phyloP scores from a whole-genome alignment of 352 stramenopile species.

The Phytophthora cactorum region DNA sequence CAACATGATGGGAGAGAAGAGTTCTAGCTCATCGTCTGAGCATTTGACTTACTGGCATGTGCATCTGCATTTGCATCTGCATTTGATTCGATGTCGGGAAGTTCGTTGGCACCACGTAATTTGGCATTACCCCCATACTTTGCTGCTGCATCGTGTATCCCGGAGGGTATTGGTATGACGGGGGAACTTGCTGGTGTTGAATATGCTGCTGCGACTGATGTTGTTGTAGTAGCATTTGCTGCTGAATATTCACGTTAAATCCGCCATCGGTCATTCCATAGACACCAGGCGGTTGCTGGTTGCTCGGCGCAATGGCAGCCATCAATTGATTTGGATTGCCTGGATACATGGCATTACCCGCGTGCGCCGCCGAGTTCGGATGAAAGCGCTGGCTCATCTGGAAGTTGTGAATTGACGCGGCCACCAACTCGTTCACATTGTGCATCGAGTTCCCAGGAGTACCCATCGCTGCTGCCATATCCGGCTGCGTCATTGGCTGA shows the following conservation, averaged over 20 bases:
- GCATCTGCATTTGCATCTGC: conserved; percentile 52
- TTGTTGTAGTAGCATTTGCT: conserved; percentile 29
- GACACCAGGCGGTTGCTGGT: conserved; percentile 37
- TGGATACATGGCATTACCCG: conserved; percentile 35
- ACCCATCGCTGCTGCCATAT: conserved; percentile 28
- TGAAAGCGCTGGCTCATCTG: conserved; percentile 71
- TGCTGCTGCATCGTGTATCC: conserved; percentile 54
- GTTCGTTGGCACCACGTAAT: conserved; percentile 58
- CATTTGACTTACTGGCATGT: conserved; percentile 37
- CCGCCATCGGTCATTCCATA: conserved; percentile 54
- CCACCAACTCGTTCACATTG: conserved; percentile 72
- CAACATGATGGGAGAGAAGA: not conserved
- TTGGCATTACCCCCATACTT: conserved; percentile 49
- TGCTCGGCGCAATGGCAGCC: conserved; percentile 14
- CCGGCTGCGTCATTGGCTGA: conserved; percentile 28
- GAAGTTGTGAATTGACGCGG: conserved; percentile 79
- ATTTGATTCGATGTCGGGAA: conserved; percentile 44
- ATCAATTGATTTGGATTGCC: conserved; percentile 38
- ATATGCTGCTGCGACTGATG: conserved; percentile 26
- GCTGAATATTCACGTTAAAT: conserved; percentile 52
- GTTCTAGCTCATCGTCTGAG: not conserved
- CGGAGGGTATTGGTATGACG: conserved; percentile 42
- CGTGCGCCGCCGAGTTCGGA: conserved; percentile 31
- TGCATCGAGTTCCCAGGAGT: conserved; percentile 40
- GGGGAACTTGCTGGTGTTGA: conserved; percentile 28